Base-by-base conservation (phyloP, 306 rosid genomes). In the Myrica gale region DNA sequence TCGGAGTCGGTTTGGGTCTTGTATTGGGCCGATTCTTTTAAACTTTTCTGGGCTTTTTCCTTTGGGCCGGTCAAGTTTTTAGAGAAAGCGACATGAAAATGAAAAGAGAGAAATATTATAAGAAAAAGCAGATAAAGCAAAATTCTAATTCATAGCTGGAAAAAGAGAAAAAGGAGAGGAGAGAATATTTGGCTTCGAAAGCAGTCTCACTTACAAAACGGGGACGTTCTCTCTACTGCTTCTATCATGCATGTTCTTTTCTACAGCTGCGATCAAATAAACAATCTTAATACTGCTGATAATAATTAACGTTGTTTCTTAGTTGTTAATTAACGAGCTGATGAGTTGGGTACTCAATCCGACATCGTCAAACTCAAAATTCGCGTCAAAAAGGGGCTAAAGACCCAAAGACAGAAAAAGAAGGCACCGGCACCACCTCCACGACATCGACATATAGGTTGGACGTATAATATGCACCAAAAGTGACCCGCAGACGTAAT, bases 381-480 rank as follows among this genome's bases (percentile, higher is more conserved):
- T 12, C 48, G 70, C 50, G 70, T 65, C 47, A 50, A 43, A 55
- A 75, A 66, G 26, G 26, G 37, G 16, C 42, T 19, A 9, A 37
- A 13, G 9, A 11, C 32, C 17, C 9, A 9, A 37, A 42, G 16
- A 55, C 9, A 74, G 73, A 56, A 15, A 15, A 9, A 13, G 42
- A 21, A 58, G 26, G 45, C 54, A 21, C 21, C 65, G 37, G 50
- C 67, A 60, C 58, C 79, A 17, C 75, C 79, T 58, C 63, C 20
- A 63, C 39, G 81, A 81, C 55, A 77, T 43, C 8, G 81, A 72
- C 44, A 57, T 50, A 8, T 50, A 77, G 26, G 19, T 13, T n/a
- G 15, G 26, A 3, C 32, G 12, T 5, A 50, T 4, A 7, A 39
- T 5, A 1, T 9, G 44, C 10, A 16, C 46, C 41, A 75, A 60